phyloP scores from a whole-genome alignment of 2,329 filamentous ascomycete species.

The Colletotrichum ledebouriae region DNA sequence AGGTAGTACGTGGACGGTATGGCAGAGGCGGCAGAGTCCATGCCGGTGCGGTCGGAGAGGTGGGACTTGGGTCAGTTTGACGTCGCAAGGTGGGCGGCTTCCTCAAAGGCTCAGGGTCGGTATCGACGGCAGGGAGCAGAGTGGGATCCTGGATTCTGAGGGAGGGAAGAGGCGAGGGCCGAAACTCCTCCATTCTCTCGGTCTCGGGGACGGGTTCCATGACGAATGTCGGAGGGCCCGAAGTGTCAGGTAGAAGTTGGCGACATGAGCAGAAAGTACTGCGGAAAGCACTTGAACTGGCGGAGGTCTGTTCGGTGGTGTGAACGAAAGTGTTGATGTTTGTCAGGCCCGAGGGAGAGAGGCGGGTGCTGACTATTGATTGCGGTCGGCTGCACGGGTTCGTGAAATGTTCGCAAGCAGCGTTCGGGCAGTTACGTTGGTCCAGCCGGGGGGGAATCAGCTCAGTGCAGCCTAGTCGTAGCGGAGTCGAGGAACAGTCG shows the following conservation, averaged over 20 bases:
- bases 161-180: slow-evolving; percentile 67
- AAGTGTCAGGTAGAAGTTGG: slow-evolving; percentile 33
- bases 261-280: slow-evolving; percentile 35
- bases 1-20: slow-evolving; percentile 73
- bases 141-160: slow-evolving; percentile 61
- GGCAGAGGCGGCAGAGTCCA: slow-evolving; percentile 64
- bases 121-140: slow-evolving; percentile 47
- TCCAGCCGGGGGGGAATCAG: neutral
- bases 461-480: neutral
- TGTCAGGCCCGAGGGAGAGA: neutral
- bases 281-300: neutral
- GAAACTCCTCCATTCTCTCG: slow-evolving; percentile 77
- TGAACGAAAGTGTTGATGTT: neutral
- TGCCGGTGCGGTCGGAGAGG: slow-evolving; percentile 65
- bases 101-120: slow-evolving; percentile 59
- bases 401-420: neutral
- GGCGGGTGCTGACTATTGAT: neutral
- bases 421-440: neutral
- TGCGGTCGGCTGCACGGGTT: no score
- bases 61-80: slow-evolving; percentile 69
- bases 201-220: slow-evolving; percentile 80
- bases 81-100: slow-evolving; percentile 69
- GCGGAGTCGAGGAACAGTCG: slow-evolving; percentile 13
- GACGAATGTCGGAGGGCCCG: slow-evolving; percentile 45
- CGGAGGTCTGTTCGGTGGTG: neutral